These are phyloP conservation scores for Pleurotus sapidus DNA, from an alignment of 768 basidiomycete genomes.

Conservation along the genomic window DNA sequence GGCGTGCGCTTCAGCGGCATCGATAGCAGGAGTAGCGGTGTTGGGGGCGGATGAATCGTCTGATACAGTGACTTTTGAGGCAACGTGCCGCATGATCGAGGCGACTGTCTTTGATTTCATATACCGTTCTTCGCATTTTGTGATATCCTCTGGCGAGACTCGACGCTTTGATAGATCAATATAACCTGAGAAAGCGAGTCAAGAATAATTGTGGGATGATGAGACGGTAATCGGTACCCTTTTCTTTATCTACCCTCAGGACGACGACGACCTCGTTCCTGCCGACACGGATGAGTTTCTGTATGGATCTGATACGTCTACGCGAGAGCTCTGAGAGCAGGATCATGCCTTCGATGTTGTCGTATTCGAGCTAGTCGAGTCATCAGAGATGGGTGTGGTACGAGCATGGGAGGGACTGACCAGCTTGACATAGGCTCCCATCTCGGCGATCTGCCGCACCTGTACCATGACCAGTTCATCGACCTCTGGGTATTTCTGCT, in stretches of 20 bases:
- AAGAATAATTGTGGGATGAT: neutral
- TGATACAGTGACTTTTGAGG: slow-evolving; percentile 66
- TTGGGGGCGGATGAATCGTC: slow-evolving; percentile 30
- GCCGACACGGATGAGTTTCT: slow-evolving; percentile 96
- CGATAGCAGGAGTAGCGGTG: slow-evolving; percentile 17
- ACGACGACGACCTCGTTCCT: slow-evolving; percentile 99
- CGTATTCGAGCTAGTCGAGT: slow-evolving; percentile 82
- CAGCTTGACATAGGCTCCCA: slow-evolving; percentile 99
- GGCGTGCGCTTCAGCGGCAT: slow-evolving; percentile 13
- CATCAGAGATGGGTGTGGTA: neutral
- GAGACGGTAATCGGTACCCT: slow-evolving; percentile 53
- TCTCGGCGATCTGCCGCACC: slow-evolving; percentile 98
- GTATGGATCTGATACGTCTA: slow-evolving; percentile 94
- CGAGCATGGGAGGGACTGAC: slow-evolving; percentile 42
- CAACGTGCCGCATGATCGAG: slow-evolving; percentile 89
- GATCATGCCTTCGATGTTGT: slow-evolving; percentile 99
- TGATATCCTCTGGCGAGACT: slow-evolving; percentile 96
- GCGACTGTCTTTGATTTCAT: slow-evolving; percentile 98
- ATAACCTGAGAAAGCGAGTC: slow-evolving; percentile 61
- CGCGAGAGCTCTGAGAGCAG: slow-evolving; percentile 96
- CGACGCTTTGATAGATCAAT: slow-evolving; percentile 98
- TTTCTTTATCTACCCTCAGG: slow-evolving; percentile 97
- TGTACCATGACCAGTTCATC: slow-evolving; percentile 99
- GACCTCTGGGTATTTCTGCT: slow-evolving; percentile 91
- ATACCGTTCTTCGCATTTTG: slow-evolving; percentile 98